Conservation (phyloP, 805 yeast species). For the Yarrowia sp. region DNA sequence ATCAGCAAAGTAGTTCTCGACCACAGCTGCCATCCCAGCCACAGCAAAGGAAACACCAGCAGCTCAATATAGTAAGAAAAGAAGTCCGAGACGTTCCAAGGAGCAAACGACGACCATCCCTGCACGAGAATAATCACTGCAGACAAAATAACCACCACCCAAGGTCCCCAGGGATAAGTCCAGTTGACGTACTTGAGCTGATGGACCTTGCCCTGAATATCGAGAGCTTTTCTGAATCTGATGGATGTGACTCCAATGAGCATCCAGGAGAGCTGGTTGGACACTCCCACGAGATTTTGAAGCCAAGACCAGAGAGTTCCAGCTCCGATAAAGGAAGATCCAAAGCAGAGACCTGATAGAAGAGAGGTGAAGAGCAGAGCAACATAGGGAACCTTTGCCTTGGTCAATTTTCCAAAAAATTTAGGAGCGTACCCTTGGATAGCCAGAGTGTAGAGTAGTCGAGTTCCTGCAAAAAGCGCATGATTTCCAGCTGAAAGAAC, state of each 20-base stretch:
- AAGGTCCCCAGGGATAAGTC: conserved; percentile 53
- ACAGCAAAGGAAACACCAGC: conserved; percentile 52
- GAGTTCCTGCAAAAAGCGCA: conserved; percentile 62
- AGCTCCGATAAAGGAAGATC: conserved; percentile 53
- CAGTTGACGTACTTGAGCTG: conserved; percentile 49
- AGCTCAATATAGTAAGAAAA: conserved; percentile 67
- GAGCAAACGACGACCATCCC: conserved; percentile 62
- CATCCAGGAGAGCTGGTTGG: conserved; percentile 64
- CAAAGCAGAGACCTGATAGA: conserved; percentile 58
- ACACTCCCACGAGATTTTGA: conserved; percentile 59
- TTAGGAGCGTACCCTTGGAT: conserved; percentile 58
- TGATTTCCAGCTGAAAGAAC: conserved; percentile 66
- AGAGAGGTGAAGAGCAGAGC: conserved; percentile 51
- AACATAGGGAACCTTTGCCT: conserved; percentile 52
- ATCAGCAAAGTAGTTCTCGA: conserved; percentile 60
- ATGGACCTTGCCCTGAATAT: conserved; percentile 43
- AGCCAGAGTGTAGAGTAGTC: conserved; percentile 61
- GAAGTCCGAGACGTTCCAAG: conserved; percentile 64
- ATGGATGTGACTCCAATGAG: conserved; percentile 53
- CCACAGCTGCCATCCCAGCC: conserved; percentile 56
- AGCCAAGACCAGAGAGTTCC: conserved; percentile 55
- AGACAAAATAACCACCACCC: conserved; percentile 48
- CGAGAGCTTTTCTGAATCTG: conserved; percentile 51
- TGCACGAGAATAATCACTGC: conserved; percentile 54
- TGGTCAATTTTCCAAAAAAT: conserved; percentile 47